Evolutionary conservation across 1,139 yeast genomes (phyloP), one percentile per base, ranked within the genome.

Genomic region (Candida freyschussii): DNA sequence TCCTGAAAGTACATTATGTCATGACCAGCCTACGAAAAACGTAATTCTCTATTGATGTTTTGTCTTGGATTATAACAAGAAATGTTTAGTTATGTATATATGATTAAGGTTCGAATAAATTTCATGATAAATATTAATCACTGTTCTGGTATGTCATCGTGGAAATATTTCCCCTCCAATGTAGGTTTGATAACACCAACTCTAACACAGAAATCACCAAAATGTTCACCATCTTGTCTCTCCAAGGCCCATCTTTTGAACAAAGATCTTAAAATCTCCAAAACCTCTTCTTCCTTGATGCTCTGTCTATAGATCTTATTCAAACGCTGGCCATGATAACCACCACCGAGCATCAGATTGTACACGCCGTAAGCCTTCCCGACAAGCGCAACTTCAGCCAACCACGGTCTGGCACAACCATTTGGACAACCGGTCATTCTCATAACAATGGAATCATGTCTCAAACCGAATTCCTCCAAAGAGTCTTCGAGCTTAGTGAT

Each of bases 381-480:
- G 34, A 91, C 95, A 41, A 86, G 69, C 0, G 97, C 97, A 38
- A 91, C 77, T 62, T 91, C 98, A 4, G 96, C 97, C 34, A 91
- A 66, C 96, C 96, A 91, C 15, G 97, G 97, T 60, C 98, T 78
- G 17, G 98, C 91, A 69, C 98, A 91, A 47, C 97, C 98, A 59
- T 91, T 91, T 37, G 97, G 96, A 72, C 98, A 91, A 43, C 98
- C 98, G 26, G 97, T 87, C 96, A 91, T 89, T 66, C 98, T 78
- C 95, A 91, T 84, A 20, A 87, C 95, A 47, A 91, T 74, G 7
- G 95, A 79, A 59, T 91, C 97, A 55, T 87, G 96, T 57, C 96
- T 82, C 50, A 91, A 72, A 6, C 98, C 98, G 46, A 78, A 78
- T 52, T 87, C 95, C 60, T 89, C 97, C 43, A 91, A 69, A 7